Conservation (phyloP, 2,329 filamentous ascomycete genomes). For the Colletotrichum liaoningense region DNA sequence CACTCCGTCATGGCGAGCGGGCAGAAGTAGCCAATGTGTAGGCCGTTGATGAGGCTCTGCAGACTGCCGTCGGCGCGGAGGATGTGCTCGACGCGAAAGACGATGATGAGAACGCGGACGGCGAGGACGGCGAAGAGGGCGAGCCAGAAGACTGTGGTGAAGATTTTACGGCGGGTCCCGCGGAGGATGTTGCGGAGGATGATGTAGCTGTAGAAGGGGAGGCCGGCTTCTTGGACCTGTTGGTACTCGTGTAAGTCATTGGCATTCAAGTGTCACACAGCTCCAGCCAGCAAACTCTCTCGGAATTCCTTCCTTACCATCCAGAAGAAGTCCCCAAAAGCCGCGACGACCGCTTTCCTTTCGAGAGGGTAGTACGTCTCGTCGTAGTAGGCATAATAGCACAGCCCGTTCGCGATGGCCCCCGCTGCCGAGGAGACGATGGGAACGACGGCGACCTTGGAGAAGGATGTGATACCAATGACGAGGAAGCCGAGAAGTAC, state of each 20-base stretch:
- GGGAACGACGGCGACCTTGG: not conserved
- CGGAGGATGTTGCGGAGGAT: too few species aligned
- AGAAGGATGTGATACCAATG: not conserved
- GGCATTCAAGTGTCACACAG: too few species aligned
- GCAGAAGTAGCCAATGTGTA: constrained; percentile 55
- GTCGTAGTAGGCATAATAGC: not conserved
- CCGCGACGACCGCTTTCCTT: not conserved
- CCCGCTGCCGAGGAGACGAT: not conserved
- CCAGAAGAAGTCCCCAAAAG: too few species aligned
- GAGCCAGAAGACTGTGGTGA: too few species aligned
- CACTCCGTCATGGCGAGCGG: constrained; percentile 53
- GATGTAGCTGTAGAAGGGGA: too few species aligned
- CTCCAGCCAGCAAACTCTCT: too few species aligned
- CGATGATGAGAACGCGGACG: constrained; percentile 40
- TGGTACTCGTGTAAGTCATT: too few species aligned
- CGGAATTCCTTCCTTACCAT: too few species aligned
- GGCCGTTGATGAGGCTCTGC: constrained; percentile 46
- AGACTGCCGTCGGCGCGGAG: constrained; percentile 38
- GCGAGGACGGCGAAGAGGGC: too few species aligned
- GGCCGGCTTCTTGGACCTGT: too few species aligned
- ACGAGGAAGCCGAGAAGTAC: not conserved
- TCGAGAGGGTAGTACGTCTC: not conserved
- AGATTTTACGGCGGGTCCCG: too few species aligned
- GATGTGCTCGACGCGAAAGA: constrained; percentile 44
- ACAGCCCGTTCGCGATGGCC: not conserved